These are phyloP conservation scores for Saccharum hybrid DNA, from an alignment of 202 grass and related monocot species.

Conservation along the genomic window DNA sequence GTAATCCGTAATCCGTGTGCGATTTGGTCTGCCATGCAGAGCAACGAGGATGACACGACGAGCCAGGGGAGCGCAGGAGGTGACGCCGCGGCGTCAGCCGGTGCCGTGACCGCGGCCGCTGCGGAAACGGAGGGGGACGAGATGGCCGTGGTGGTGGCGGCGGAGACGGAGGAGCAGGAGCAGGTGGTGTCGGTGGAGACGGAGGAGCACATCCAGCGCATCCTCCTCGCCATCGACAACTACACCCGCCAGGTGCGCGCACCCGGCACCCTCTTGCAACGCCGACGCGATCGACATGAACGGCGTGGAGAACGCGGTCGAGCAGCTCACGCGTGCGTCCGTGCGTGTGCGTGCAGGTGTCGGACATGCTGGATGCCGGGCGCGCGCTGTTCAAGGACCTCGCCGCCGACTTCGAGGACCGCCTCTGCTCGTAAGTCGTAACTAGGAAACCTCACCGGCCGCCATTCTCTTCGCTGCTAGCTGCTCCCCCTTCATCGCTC, in stretches of 20 bases:
- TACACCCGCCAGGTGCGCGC: constrained; percentile 78
- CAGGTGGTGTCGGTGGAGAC: constrained; percentile 51
- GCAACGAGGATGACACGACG: constrained; percentile 43
- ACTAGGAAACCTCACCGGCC: background rate
- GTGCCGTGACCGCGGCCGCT: background rate
- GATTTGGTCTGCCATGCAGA: constrained; percentile 26
- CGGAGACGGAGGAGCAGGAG: constrained; percentile 5
- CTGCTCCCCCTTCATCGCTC: background rate
- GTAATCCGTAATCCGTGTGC: background rate
- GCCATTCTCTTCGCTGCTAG: background rate
- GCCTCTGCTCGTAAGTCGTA: constrained; percentile 65
- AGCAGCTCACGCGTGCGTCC: background rate
- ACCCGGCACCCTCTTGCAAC: background rate
- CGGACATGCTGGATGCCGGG: constrained; percentile 78
- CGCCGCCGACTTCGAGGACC: constrained; percentile 80
- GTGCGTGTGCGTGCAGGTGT: constrained; percentile 49
- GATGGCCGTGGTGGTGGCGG: constrained; percentile 6
- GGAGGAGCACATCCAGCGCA: constrained; percentile 73
- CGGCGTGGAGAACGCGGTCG: background rate
- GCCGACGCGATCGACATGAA: background rate
- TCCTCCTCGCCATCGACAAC: constrained; percentile 77
- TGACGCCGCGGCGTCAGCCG: constrained; percentile 28
- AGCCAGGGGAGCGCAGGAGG: constrained; percentile 48
- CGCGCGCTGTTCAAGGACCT: constrained; percentile 85
- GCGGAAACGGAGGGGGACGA: constrained; percentile 33